Evolutionary conservation across 805 yeast genomes (phyloP).

Genomic region (Blastobotrys muscicola): DNA sequence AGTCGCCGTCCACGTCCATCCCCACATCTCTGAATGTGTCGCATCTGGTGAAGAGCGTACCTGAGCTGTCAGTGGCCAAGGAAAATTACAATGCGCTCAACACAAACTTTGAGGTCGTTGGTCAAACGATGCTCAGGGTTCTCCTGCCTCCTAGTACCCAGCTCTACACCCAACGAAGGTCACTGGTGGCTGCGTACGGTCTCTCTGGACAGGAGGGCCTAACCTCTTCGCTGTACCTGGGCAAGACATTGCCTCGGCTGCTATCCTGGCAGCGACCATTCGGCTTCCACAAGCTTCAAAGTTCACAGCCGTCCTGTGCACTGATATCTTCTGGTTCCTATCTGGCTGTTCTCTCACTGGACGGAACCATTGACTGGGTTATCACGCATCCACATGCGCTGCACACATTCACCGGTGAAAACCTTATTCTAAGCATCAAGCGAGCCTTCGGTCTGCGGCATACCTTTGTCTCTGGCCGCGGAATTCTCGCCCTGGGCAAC

Average conservation of each 20-base stretch:
- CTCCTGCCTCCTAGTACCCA: slow-evolving; percentile 34
- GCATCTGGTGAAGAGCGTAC: slow-evolving; percentile 5
- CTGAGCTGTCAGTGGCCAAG: slow-evolving; percentile 2
- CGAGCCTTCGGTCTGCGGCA: slow-evolving; percentile 24
- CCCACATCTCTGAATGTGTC: slow-evolving; percentile 8
- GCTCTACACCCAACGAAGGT: slow-evolving; percentile 32
- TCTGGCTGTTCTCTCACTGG: slow-evolving; percentile 32
- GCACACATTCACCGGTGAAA: slow-evolving; percentile 38
- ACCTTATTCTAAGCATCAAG: slow-evolving; percentile 14
- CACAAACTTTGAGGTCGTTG: slow-evolving; percentile 9
- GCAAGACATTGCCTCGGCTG: slow-evolving; percentile 1
- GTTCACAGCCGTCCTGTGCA: slow-evolving; percentile 23
- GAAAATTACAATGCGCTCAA: not conserved
- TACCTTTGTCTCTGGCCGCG: slow-evolving; percentile 34
- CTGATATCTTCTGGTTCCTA: slow-evolving; percentile 19
- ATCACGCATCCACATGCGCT: slow-evolving; percentile 31
- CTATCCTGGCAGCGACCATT: slow-evolving; percentile 4
- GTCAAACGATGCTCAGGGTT: slow-evolving; percentile 28
- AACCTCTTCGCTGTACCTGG: slow-evolving; percentile 4
- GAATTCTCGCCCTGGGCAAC: slow-evolving; percentile 35
- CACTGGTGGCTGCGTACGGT: slow-evolving; percentile 37
- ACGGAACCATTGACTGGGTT: slow-evolving; percentile 36
- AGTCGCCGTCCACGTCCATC: slow-evolving; percentile 5
- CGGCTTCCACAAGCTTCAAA: slow-evolving; percentile 16
- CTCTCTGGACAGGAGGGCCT: slow-evolving; percentile 18